Evolutionary conservation across 1,284 basidiomycete species (phyloP), one percentile per base, ranked within the genome.

Genomic region (Cystobasidium pallidum): DNA sequence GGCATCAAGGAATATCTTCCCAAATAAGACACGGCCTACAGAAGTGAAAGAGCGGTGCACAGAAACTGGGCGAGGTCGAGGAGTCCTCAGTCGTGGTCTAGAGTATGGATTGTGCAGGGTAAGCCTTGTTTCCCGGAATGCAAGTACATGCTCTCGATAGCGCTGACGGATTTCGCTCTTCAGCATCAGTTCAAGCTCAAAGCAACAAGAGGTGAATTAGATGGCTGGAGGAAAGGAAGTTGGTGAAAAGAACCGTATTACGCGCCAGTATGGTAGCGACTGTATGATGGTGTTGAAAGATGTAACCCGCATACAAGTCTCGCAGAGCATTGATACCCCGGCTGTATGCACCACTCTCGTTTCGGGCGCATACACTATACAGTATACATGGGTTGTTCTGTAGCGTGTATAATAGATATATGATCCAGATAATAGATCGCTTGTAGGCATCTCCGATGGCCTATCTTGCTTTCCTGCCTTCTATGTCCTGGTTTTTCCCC

Each of bases 121-220:
- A 81, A 76, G 89, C 83, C 24, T 65, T 45, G 52, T 59, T 13
- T 54, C 19, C 39, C 6, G 26, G n/a, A n/a, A 10, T 30, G 32
- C 24, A 36, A 19, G 24, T 15, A 30, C 24, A 43, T 17, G 8
- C 8, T 19, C 11, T 30, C 30, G 17, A 55, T 55, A 10, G 28
- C 10, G 58, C 58, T 45, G 26, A 61, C n/a, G n/a, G 1, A 28
- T 13, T 2, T 45, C 1, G 32, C 17, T 39, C 43, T 32, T 2
- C 80, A 95, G 93, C 91, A 87, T 82, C 91, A 94, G 83, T 95
- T 96, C 84, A 87, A 93, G 32, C 78, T 90, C 65, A 90, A 91
- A 79, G 93, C 93, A 0, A 81, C 91, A 66, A 82, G 84, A 51
- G 89, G 90, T 13, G 87, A 94, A 78, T 81, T 96, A 41, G 88